Conservation (phyloP, 192 early-diverging fungal genomes). For the Gaertneriomyces sp. region DNA sequence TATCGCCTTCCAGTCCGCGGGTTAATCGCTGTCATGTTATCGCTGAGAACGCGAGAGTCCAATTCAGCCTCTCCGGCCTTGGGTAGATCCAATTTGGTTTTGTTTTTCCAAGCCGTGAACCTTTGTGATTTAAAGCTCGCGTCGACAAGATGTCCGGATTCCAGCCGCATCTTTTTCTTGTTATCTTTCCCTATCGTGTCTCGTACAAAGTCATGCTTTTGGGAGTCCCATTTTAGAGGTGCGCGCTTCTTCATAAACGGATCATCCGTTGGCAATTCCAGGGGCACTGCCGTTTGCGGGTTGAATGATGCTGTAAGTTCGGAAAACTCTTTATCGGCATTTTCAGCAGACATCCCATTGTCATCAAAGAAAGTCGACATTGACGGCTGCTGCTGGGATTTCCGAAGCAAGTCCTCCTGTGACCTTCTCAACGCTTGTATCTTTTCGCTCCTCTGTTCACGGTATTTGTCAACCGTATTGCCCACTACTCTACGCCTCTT, state of each 20-base stretch:
- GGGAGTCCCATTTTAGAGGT: slow-evolving; percentile 82
- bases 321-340: too few species aligned
- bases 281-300: slow-evolving; percentile 9
- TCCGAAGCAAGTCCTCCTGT: too few species aligned
- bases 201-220: slow-evolving; percentile 90
- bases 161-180: slow-evolving; percentile 89
- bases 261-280: slow-evolving; percentile 83
- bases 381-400: too few species aligned
- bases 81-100: slow-evolving; percentile 75
- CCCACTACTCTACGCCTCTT: slow-evolving; percentile 37
- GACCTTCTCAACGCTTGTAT: too few species aligned
- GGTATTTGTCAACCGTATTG: slow-evolving; percentile 54
- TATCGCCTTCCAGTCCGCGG: slow-evolving; percentile 45
- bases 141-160: slow-evolving; percentile 83
- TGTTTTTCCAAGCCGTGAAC: slow-evolving; percentile 91
- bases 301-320: too few species aligned
- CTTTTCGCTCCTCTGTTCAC: slow-evolving; percentile 21
- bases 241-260: slow-evolving; percentile 56
- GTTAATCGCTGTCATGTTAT: slow-evolving; percentile 24
- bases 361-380: too few species aligned
- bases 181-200: slow-evolving; percentile 87
- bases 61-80: slow-evolving; percentile 85
- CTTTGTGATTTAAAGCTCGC: slow-evolving; percentile 83
- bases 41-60: slow-evolving; percentile 41
- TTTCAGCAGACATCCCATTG: too few species aligned